These are phyloP conservation scores for Verticillium dahliae DNA, from an alignment of 2,329 filamentous ascomycete genomes.

Conservation along the genomic window DNA sequence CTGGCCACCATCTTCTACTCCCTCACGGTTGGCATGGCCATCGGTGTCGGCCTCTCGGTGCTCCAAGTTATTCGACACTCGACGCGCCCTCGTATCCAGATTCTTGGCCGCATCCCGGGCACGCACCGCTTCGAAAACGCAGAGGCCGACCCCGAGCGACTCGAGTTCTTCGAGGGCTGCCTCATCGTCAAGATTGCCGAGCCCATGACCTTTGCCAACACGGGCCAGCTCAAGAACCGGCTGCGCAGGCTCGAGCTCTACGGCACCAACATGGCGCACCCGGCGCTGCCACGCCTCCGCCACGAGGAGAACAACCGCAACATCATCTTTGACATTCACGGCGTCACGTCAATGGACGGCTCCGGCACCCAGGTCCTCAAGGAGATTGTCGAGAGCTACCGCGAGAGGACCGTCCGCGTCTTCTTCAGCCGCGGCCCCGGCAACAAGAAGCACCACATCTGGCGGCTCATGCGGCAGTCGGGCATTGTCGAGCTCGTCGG, in stretches of 20 bases:
- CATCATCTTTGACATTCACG: constrained; percentile 94
- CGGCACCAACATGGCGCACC: constrained; percentile 78
- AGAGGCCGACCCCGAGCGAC: constrained; percentile 60
- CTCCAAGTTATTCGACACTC: constrained; percentile 85
- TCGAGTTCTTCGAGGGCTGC: constrained; percentile 88
- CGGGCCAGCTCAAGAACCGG: constrained; percentile 80
- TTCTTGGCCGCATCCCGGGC: constrained; percentile 80
- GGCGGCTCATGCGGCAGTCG: constrained; percentile 65
- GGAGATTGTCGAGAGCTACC: constrained; percentile 80
- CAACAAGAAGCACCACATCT: constrained; percentile 49
- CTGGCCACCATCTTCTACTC: constrained; percentile 92
- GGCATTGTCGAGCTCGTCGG: constrained; percentile 83
- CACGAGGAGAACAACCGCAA: constrained; percentile 79
- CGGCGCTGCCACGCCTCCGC: constrained; percentile 75
- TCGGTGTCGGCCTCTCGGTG: constrained; percentile 86
- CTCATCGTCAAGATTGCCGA: constrained; percentile 97
- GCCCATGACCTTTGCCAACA: constrained; percentile 94
- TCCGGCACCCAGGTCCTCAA: constrained; percentile 86
- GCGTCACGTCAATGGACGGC: constrained; percentile 91
- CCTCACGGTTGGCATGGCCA: constrained; percentile 84
- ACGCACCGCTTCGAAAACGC: constrained; percentile 84
- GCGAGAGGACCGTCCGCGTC: constrained; percentile 67
- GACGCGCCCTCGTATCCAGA: constrained; percentile 91
- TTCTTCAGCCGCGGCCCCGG: constrained; percentile 61
- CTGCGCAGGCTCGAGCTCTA: constrained; percentile 82